phyloP scores from a whole-genome alignment of 1,284 basidiomycete genomes.

The Microbotryomycetes sp. region DNA sequence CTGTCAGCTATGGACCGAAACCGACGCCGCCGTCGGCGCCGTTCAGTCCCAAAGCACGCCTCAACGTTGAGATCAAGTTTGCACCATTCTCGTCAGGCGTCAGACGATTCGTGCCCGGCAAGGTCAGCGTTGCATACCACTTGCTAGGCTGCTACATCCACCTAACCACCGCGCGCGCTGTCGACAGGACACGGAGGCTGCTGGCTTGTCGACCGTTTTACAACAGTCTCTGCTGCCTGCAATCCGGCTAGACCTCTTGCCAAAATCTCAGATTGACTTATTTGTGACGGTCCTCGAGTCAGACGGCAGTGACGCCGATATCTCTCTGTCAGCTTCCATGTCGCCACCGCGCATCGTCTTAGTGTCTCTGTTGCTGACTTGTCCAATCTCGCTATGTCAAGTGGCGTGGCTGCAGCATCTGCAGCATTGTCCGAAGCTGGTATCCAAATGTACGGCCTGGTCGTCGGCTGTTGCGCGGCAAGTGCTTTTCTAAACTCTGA shows the following conservation, averaged over 20 bases:
- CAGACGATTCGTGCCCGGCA: conserved; percentile 68
- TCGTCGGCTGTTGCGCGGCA: conserved; percentile 63
- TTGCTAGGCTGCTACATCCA: conserved; percentile 1
- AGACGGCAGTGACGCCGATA: conserved; percentile 74
- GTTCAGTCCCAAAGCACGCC: conserved; percentile 75
- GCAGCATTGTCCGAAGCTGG: conserved; percentile 83
- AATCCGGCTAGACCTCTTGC: conserved; percentile 77
- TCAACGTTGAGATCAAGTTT: conserved; percentile 95
- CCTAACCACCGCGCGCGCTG: too few species aligned
- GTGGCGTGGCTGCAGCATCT: conserved; percentile 74
- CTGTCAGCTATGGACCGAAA: conserved; percentile 74
- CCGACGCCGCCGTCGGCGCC: conserved; percentile 44
- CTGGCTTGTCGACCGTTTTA: conserved; percentile 70
- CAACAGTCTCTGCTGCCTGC: conserved; percentile 80
- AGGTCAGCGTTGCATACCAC: conserved; percentile 51
- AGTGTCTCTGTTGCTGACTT: too few species aligned
- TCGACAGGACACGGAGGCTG: conserved; percentile 91
- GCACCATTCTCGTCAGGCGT: conserved; percentile 75
- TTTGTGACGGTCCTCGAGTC: conserved; percentile 86
- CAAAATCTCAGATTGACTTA: conserved; percentile 89
- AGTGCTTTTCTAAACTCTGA: conserved; percentile 2
- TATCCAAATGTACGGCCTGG: conserved; percentile 77
- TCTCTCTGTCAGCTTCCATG: conserved; percentile 51
- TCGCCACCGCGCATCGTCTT: too few species aligned
- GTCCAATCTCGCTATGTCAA: conserved; percentile 13